Evolutionary conservation across 805 yeast genomes (phyloP).

Genomic region (Cyberlindnera sargentensis): DNA sequence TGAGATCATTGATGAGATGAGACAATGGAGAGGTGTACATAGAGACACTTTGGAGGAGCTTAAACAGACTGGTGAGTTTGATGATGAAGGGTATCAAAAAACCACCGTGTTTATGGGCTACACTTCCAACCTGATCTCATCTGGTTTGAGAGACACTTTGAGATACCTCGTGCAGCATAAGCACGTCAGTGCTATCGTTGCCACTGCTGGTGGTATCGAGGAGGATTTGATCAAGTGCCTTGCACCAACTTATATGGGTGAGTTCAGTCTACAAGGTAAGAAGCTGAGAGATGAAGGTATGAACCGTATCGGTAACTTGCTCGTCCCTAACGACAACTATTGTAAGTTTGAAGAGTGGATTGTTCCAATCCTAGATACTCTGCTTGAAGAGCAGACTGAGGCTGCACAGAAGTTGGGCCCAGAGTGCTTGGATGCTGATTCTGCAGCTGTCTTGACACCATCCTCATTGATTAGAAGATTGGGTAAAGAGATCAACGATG

Average conservation of each 20-base stretch:
- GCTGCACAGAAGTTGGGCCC: conserved; percentile 47
- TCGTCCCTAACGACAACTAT: conserved; percentile 97
- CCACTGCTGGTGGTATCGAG: conserved; percentile 98
- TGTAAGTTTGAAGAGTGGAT: conserved; percentile 99
- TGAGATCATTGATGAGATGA: conserved; percentile 88
- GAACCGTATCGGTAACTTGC: conserved; percentile 94
- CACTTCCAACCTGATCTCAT: conserved; percentile 91
- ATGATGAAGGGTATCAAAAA: conserved; percentile 69
- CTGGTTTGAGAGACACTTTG: conserved; percentile 89
- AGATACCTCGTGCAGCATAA: conserved; percentile 88
- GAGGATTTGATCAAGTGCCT: conserved; percentile 95
- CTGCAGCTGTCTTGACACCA: conserved; percentile 80
- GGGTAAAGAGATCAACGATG: conserved; percentile 94
- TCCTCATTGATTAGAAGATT: conserved; percentile 85
- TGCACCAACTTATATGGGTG: conserved; percentile 95
- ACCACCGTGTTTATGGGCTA: conserved; percentile 93
- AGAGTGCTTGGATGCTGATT: conserved; percentile 53
- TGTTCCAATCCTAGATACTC: conserved; percentile 82
- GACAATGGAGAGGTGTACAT: conserved; percentile 86
- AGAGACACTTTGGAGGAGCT: conserved; percentile 62
- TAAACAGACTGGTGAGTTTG: conserved; percentile 67
- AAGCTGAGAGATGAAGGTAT: conserved; percentile 87
- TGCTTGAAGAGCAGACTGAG: conserved; percentile 83
- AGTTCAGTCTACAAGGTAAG: conserved; percentile 75
- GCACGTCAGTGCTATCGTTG: conserved; percentile 89